A percentile compares a stretch with the other conserved stretches of the same genome.
These are phyloP conservation scores for Acaromyces ingoldii DNA, from an alignment of 1,284 basidiomycete species.

Conservation along the genomic window DNA sequence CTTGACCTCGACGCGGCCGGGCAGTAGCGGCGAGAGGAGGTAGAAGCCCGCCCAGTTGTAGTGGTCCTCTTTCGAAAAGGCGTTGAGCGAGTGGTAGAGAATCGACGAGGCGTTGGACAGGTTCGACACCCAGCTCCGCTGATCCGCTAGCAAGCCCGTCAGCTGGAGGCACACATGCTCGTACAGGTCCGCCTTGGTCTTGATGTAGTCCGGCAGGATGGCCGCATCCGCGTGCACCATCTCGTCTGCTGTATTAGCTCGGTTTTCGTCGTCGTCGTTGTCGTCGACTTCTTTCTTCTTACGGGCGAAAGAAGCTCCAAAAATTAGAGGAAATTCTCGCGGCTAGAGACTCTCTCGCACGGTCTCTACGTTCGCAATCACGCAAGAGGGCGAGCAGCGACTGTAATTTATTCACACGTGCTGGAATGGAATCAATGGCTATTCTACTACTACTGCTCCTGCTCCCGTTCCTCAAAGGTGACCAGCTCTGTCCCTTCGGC, in stretches of 20 bases:
- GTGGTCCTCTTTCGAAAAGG: conserved; percentile 24
- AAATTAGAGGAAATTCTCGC: too few species aligned
- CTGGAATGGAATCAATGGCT: too few species aligned
- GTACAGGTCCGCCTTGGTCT: conserved; percentile 49
- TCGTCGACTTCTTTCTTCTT: too few species aligned
- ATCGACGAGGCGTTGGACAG: conserved; percentile 45
- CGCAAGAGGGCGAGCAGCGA: too few species aligned
- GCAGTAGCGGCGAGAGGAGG: conserved; percentile 49
- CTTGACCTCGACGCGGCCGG: conserved; percentile 17
- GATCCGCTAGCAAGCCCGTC: conserved; percentile 35
- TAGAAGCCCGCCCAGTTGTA: conserved; percentile 53
- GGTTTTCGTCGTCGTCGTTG: too few species aligned
- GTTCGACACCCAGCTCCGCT: conserved; percentile 43
- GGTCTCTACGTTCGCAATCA: too few species aligned
- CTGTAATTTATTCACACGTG: too few species aligned
- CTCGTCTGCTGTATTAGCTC: too few species aligned
- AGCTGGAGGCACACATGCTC: conserved; percentile 46
- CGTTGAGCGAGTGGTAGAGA: conserved; percentile 44
- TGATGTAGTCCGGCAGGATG: conserved; percentile 63
- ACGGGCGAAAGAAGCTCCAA: too few species aligned
- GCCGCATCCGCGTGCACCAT: conserved; percentile 57
- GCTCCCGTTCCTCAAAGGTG: conserved; percentile 51
- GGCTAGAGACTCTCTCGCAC: too few species aligned
- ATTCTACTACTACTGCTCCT: too few species aligned
- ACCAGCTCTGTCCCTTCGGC: conserved; percentile 77